These are phyloP conservation scores for Naganishia sp. DNA, from an alignment of 1,284 basidiomycete species.

Conservation along the genomic window DNA sequence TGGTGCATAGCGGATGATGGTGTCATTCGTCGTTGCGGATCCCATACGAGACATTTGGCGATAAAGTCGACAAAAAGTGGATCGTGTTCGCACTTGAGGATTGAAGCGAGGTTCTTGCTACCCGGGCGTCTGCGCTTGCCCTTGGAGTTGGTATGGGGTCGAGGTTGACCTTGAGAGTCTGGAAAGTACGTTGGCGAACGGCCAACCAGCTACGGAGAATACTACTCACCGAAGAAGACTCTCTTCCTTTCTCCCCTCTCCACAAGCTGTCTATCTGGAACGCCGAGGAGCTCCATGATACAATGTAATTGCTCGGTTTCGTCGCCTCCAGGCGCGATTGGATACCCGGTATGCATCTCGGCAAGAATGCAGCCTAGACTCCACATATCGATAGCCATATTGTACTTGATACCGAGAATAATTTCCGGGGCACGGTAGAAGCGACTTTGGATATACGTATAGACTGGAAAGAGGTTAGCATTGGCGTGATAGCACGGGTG, in stretches of 20 bases:
- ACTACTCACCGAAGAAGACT: conserved; percentile 83
- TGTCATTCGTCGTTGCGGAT: conserved; percentile 93
- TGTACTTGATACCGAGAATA: conserved; percentile 93
- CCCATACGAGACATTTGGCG: conserved; percentile 94
- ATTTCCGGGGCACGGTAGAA: conserved; percentile 99
- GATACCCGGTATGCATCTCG: conserved; percentile 97
- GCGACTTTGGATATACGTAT: conserved; percentile 98
- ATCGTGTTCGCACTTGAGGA: conserved; percentile 75
- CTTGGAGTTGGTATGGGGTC: conserved; percentile 94
- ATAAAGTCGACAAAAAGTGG: conserved; percentile 68
- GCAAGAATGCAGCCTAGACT: conserved; percentile 96
- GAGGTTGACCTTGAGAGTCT: conserved; percentile 90
- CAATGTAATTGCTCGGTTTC: conserved; percentile 98
- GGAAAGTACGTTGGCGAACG: conserved; percentile 8
- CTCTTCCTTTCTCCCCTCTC: conserved; percentile 92
- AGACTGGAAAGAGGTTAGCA: conserved; percentile 62
- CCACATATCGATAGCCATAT: conserved; percentile 95
- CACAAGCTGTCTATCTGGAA: conserved; percentile 91
- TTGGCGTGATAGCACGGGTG: not conserved
- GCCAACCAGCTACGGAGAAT: not conserved
- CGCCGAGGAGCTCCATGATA: conserved; percentile 98
- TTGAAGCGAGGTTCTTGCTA: conserved; percentile 83
- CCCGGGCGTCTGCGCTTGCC: conserved; percentile 87
- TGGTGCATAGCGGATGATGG: conserved; percentile 91
- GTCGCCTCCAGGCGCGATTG: conserved; percentile 99